These are phyloP conservation scores for Leishmania aethiopica DNA, from an alignment of 208 protist genomes.

Conservation along the genomic window DNA sequence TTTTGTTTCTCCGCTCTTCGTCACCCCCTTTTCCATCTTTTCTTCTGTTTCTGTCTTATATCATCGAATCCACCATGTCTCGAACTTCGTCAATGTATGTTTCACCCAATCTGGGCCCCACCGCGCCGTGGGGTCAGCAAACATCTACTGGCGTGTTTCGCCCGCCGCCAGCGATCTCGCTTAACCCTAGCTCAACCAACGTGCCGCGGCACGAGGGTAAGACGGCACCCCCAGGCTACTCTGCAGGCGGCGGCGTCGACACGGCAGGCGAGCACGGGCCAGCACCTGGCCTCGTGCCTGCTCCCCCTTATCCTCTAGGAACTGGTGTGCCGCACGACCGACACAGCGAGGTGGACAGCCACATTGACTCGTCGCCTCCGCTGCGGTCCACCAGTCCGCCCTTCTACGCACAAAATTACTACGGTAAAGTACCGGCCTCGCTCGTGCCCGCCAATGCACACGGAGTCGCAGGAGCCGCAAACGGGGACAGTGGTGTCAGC, in stretches of 20 bases:
- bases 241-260: slow-evolving; percentile 9
- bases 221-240: slow-evolving; percentile 10
- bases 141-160: slow-evolving; percentile 72
- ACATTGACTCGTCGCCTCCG: slow-evolving; percentile 10
- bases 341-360: slow-evolving; percentile 4
- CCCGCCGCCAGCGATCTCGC: slow-evolving; percentile 41
- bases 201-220: slow-evolving; percentile 15
- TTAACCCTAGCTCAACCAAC: slow-evolving; percentile 24
- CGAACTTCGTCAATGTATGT: slow-evolving; percentile 53
- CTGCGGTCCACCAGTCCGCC: slow-evolving; percentile 24
- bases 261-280: slow-evolving; percentile 13
- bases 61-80: slow-evolving; percentile 17
- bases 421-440: slow-evolving; percentile 18
- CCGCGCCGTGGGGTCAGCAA: slow-evolving; percentile 63
- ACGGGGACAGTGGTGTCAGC: slow-evolving; percentile 13
- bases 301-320: neutral
- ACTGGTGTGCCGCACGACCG: slow-evolving; percentile 7
- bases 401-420: slow-evolving; percentile 25
- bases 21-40: neutral
- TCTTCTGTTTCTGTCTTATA: neutral
- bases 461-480: slow-evolving; percentile 9
- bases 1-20: neutral
- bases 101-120: slow-evolving; percentile 62
- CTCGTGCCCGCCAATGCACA: slow-evolving; percentile 17
- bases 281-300: neutral